Conservation (phyloP, 495 filamentous ascomycete species). For the Annulohypoxylon bovei region DNA sequence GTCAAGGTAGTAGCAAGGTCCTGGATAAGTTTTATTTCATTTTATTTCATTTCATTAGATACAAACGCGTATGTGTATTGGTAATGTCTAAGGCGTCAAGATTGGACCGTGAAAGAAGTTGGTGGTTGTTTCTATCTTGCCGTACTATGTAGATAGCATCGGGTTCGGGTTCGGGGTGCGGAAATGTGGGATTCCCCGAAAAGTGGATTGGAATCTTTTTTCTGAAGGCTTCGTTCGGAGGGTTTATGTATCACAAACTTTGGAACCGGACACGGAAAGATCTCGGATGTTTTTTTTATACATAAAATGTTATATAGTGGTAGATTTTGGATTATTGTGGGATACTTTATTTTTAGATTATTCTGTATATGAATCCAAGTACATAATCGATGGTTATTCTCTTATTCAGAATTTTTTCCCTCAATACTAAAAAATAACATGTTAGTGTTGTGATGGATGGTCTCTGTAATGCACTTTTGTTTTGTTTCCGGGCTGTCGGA, state of each 20-base stretch:
- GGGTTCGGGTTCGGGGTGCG: conserved; percentile 12
- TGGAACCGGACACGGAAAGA: not conserved
- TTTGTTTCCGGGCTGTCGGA: conserved; percentile 26
- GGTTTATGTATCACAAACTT: not conserved
- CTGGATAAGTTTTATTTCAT: too few species aligned
- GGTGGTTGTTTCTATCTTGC: not conserved
- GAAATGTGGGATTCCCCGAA: conserved; percentile 15
- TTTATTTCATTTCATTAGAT: too few species aligned
- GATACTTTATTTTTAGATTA: not conserved
- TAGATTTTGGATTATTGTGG: not conserved
- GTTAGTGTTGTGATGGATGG: not conserved
- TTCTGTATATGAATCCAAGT: not conserved
- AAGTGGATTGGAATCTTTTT: not conserved
- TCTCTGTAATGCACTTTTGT: not conserved
- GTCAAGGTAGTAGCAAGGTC: too few species aligned
- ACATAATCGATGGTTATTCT: not conserved
- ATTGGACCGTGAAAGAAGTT: too few species aligned
- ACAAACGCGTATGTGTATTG: too few species aligned
- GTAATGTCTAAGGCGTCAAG: too few species aligned
- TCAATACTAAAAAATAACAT: not conserved
- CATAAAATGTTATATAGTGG: not conserved
- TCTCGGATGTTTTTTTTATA: not conserved
- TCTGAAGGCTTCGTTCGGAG: not conserved
- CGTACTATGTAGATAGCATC: not conserved
- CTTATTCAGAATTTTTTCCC: not conserved